Conservation (phyloP, 2,329 filamentous ascomycete genomes). For the Aspergillus jensenii region DNA sequence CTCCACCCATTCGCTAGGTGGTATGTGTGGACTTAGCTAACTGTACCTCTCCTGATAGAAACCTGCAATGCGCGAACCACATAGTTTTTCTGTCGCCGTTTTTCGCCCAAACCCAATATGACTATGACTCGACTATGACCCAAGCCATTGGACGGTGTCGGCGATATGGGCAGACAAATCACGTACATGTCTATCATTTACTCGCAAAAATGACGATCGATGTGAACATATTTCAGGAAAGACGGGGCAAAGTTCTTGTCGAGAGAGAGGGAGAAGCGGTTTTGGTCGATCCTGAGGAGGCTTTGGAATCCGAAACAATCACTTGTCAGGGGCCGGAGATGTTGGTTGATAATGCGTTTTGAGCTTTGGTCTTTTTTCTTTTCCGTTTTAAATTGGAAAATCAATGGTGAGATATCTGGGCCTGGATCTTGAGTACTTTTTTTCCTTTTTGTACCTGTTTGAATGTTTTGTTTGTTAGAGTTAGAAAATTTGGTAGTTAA, state of each 20-base stretch:
- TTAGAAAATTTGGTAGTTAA: neutral
- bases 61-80: constrained; percentile 64
- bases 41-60: constrained; percentile 41
- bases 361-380: neutral
- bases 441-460: neutral
- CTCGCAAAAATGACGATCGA: constrained; percentile 46
- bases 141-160: constrained; percentile 64
- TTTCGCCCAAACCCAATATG: constrained; percentile 49
- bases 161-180: constrained; percentile 58
- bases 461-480: constrained; percentile 15
- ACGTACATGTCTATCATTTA: constrained; percentile 59
- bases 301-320: constrained; percentile 17
- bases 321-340: constrained; percentile 30
- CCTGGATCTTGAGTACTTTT: neutral
- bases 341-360: constrained; percentile 27
- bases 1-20: neutral
- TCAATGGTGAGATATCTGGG: neutral
- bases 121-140: constrained; percentile 59
- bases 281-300: constrained; percentile 21
- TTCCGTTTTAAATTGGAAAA: neutral
- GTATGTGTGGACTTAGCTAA: neutral
- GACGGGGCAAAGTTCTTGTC: constrained; percentile 30
- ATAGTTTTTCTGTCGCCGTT: constrained; percentile 63
- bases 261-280: constrained; percentile 23
- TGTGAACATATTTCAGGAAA: constrained; percentile 44